A percentile compares a stretch with the other conserved stretches of the same genome.
These are phyloP conservation scores for Trypethelium eluteriae DNA, from an alignment of 495 filamentous ascomycete species.

Conservation along the genomic window DNA sequence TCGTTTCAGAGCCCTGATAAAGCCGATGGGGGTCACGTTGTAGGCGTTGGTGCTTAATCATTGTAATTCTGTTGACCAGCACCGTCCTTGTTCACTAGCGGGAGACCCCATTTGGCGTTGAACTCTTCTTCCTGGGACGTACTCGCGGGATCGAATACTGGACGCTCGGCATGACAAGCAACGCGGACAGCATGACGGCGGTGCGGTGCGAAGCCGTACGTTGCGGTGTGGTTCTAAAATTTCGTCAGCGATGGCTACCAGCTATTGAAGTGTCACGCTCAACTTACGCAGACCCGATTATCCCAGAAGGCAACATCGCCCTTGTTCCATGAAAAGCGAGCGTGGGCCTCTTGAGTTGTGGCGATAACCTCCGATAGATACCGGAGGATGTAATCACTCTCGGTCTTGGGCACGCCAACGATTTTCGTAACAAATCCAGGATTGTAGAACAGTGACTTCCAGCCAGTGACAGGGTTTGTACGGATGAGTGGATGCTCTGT, in stretches of 20 bases:
- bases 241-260: not conserved
- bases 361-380: conserved; percentile 59
- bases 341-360: conserved; percentile 59
- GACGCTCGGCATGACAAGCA: conserved; percentile 50
- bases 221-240: conserved; percentile 51
- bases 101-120: conserved; percentile 43
- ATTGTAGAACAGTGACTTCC: conserved; percentile 74
- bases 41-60: conserved; percentile 37
- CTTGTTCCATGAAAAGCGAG: conserved; percentile 62
- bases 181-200: conserved; percentile 58
- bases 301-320: conserved; percentile 71
- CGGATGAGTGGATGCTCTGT: conserved; percentile 65
- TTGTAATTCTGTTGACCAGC: conserved; percentile 57
- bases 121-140: conserved; percentile 55
- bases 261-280: not conserved
- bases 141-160: conserved; percentile 45
- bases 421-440: conserved; percentile 74
- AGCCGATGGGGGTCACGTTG: not conserved
- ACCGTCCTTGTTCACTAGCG: conserved; percentile 53
- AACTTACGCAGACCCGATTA: conserved; percentile 54
- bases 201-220: conserved; percentile 56
- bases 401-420: conserved; percentile 60
- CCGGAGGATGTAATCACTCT: conserved; percentile 58
- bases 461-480: conserved; percentile 67
- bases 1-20: not conserved